Percentiles rank a stretch among this genome's conserved stretches.
These are phyloP conservation scores for Quercus ilex DNA, from an alignment of 306 rosid genomes.

Conservation along the genomic window DNA sequence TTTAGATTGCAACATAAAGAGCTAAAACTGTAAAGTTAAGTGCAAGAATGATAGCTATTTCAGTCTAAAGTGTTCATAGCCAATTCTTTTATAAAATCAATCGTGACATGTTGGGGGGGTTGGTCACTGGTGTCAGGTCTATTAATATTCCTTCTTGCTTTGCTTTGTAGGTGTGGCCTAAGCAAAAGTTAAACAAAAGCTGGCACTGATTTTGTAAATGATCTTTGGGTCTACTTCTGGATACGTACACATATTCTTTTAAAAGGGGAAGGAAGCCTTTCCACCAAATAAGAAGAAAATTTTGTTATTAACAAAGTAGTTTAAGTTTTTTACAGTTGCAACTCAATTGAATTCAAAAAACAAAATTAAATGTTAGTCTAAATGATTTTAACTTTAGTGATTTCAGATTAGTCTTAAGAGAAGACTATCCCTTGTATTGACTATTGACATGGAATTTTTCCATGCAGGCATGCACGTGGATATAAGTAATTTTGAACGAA, in stretches of 20 bases:
- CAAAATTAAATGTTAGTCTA: background rate
- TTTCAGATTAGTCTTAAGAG: background rate
- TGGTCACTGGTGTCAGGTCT: slow-evolving; percentile 21
- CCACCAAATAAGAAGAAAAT: background rate
- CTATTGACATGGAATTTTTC: background rate
- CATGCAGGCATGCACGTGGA: too few relatives aligned
- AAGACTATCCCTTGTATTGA: background rate
- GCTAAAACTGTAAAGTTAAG: background rate
- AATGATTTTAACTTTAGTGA: background rate
- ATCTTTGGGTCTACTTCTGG: slow-evolving; percentile 35
- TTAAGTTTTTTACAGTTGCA: background rate
- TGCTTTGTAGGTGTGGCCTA: slow-evolving; percentile 32
- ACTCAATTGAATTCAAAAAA: background rate
- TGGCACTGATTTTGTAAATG: slow-evolving; percentile 51
- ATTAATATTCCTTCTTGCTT: slow-evolving; percentile 3
- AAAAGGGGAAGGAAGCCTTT: background rate
- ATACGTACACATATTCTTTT: slow-evolving; percentile 17
- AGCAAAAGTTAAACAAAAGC: slow-evolving; percentile 43
- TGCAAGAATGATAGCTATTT: slow-evolving; percentile 30
- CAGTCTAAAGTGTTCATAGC: slow-evolving; percentile 35
- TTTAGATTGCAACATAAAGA: too few relatives aligned
- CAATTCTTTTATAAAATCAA: slow-evolving; percentile 12
- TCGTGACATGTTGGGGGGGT: background rate
- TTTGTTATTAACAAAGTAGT: slow-evolving; percentile 1
- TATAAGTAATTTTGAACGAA: too few relatives aligned